Conservation (phyloP, 176 grass and related monocot genomes). For the Avena insularis region DNA sequence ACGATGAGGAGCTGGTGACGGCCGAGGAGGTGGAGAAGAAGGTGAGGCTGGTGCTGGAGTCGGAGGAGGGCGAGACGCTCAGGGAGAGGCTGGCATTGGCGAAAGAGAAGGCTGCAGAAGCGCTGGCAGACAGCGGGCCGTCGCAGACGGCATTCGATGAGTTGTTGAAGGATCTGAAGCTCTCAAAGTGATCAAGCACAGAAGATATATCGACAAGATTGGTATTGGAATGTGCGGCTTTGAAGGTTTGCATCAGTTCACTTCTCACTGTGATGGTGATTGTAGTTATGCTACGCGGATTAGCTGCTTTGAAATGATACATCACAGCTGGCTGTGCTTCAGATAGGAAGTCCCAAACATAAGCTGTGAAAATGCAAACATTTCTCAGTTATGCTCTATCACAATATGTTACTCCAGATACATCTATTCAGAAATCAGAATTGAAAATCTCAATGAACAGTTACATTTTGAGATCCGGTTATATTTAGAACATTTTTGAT, state of each 20-base stretch:
- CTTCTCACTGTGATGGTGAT: background rate
- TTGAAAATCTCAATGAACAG: background rate
- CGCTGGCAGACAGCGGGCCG: background rate
- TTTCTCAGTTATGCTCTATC: background rate
- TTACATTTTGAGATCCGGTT: no score
- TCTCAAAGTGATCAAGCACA: background rate
- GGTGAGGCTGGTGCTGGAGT: constrained; percentile 49
- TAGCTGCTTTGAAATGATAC: background rate
- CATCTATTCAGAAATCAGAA: background rate
- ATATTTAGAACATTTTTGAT: background rate
- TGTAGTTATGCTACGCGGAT: background rate
- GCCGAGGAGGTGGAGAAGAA: constrained; percentile 47
- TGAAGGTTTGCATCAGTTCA: background rate
- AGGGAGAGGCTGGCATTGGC: constrained; percentile 4
- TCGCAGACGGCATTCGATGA: background rate
- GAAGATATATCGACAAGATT: background rate
- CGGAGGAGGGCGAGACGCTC: constrained; percentile 22
- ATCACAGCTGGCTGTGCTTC: background rate
- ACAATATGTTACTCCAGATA: background rate
- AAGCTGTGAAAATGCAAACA: background rate
- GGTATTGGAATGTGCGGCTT: background rate
- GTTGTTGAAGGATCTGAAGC: constrained; percentile 12
- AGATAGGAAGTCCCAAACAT: background rate
- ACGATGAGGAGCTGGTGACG: constrained; percentile 44
- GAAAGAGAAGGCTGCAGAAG: background rate